Percentiles rank a stretch among this genome's conserved stretches.
Conservation (phyloP, 2,329 filamentous ascomycete species). For the Colletotrichum trifolii region DNA sequence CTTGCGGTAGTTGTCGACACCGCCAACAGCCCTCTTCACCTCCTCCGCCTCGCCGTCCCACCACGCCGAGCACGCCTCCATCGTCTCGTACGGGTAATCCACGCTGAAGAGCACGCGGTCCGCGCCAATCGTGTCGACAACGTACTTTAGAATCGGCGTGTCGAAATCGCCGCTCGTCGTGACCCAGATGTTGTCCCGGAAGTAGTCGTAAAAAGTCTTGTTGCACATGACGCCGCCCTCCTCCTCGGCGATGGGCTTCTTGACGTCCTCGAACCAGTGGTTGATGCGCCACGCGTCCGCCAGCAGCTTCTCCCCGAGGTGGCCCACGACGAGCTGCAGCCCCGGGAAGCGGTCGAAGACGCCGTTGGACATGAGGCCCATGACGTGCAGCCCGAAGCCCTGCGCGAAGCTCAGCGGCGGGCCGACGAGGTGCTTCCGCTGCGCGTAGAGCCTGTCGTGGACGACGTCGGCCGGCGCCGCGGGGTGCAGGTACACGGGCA, state of each 20-base stretch:
- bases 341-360: slow-evolving; percentile 61
- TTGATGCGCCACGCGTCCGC: slow-evolving; percentile 63
- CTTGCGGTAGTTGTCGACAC: slow-evolving; percentile 47
- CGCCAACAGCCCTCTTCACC: slow-evolving; percentile 35
- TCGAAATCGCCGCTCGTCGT: slow-evolving; percentile 68
- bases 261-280: slow-evolving; percentile 66
- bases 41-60: slow-evolving; percentile 48
- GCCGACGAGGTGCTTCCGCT: slow-evolving; percentile 69
- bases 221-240: slow-evolving; percentile 50
- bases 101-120: slow-evolving; percentile 64
- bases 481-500: slow-evolving; percentile 74
- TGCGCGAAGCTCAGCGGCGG: slow-evolving; percentile 69
- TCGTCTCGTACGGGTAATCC: slow-evolving; percentile 64
- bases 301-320: slow-evolving; percentile 61
- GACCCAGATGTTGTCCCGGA: slow-evolving; percentile 65
- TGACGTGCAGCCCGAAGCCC: slow-evolving; percentile 66
- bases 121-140: slow-evolving; percentile 58
- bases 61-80: slow-evolving; percentile 54
- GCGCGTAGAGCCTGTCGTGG: slow-evolving; percentile 67
- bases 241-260: slow-evolving; percentile 59
- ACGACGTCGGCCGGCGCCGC: slow-evolving; percentile 66
- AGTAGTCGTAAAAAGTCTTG: slow-evolving; percentile 63
- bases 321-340: slow-evolving; percentile 58
- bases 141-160: slow-evolving; percentile 61
- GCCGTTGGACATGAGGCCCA: slow-evolving; percentile 62